Percentiles rank a stretch among this genome's conserved stretches.
phyloP scores from a whole-genome alignment of 2,329 filamentous ascomycete species.

The Stagonosporopsis tanaceti region DNA sequence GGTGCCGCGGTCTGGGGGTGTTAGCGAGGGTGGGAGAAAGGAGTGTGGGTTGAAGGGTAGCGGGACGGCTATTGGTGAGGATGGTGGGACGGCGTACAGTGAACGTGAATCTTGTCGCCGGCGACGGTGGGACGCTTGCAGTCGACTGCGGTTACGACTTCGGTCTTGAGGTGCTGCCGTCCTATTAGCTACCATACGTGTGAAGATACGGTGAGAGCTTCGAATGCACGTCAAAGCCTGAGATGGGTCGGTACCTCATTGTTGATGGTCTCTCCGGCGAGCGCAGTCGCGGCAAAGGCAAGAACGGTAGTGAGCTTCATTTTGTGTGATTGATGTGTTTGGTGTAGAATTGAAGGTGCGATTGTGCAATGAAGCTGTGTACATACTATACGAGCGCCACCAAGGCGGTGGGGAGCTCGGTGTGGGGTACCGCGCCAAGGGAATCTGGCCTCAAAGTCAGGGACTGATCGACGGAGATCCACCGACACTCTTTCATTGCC shows the following conservation, averaged over 20 bases:
- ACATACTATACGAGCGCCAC: neutral
- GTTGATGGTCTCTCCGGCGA: slow-evolving; percentile 42
- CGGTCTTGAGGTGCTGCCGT: slow-evolving; percentile 73
- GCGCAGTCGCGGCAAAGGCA: slow-evolving; percentile 59
- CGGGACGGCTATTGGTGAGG: neutral
- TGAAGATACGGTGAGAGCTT: slow-evolving; percentile 2
- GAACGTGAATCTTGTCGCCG: slow-evolving; percentile 83
- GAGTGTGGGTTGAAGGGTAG: neutral
- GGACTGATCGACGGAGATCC: slow-evolving; percentile 12
- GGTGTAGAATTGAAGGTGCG: slow-evolving; percentile 9
- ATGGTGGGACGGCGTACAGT: slow-evolving; percentile 52
- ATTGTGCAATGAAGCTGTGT: slow-evolving; percentile 1
- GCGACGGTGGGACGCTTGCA: slow-evolving; percentile 76
- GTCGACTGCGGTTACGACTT: slow-evolving; percentile 75
- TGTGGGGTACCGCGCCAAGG: slow-evolving; percentile 18
- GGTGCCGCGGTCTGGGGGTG: slow-evolving; percentile 71
- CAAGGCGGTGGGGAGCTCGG: slow-evolving; percentile 18
- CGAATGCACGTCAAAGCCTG: neutral
- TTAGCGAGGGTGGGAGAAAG: slow-evolving; percentile 47
- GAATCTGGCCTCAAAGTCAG: slow-evolving; percentile 19
- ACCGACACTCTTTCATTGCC: neutral
- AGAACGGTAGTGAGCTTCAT: slow-evolving; percentile 59
- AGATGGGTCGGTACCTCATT: slow-evolving; percentile 33
- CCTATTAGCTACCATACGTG: slow-evolving; percentile 23
- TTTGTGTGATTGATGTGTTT: slow-evolving; percentile 18